phyloP scores from a whole-genome alignment of 2,329 filamentous ascomycete genomes.

The Didymosphaeria variabile region DNA sequence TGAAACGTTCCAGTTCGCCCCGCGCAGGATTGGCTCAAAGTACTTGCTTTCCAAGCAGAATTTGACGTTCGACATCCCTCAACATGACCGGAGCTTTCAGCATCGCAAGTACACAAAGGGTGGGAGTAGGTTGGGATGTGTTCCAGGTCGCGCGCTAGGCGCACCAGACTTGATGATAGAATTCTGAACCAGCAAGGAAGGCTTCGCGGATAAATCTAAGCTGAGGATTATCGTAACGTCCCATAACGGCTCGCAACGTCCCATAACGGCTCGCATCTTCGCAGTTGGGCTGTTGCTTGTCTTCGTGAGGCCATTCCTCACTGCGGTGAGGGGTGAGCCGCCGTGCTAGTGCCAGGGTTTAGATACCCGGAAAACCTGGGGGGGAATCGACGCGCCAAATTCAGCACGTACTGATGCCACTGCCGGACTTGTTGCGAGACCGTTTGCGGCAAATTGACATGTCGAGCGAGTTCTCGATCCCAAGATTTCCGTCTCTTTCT shows the following conservation, averaged over 20 bases:
- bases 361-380: not conserved
- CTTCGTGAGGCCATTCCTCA: not conserved
- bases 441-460: not conserved
- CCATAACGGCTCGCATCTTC: not conserved
- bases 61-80: not conserved
- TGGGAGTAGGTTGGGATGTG: not conserved
- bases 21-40: constrained; percentile 4
- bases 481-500: constrained; percentile 5
- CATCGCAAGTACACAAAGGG: not conserved
- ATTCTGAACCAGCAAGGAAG: not conserved
- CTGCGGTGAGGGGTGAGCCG: not conserved
- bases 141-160: not conserved
- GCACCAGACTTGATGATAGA: not conserved
- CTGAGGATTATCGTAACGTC: not conserved
- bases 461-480: not conserved
- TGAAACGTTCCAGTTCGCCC: not conserved
- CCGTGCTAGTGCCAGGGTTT: constrained; percentile 1
- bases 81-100: not conserved
- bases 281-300: not conserved
- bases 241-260: not conserved
- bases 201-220: not conserved
- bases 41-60: constrained; percentile 1
- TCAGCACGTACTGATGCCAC: not conserved
- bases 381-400: not conserved
- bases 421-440: not conserved